These are phyloP conservation scores for Knoxia roxburghii DNA, from an alignment of 257 asterid species.

Conservation along the genomic window DNA sequence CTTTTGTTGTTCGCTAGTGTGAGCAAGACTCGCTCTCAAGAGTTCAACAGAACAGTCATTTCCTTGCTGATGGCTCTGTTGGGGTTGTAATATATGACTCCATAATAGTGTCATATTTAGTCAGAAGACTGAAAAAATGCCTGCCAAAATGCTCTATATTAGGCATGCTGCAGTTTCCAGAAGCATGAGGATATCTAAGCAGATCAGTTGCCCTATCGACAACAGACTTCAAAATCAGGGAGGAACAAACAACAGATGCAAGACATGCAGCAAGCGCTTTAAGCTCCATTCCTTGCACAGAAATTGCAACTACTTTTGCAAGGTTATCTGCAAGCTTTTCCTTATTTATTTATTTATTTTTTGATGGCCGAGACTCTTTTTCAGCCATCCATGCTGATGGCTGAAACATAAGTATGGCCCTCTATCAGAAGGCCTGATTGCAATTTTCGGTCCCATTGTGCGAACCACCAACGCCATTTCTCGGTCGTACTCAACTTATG, in stretches of 20 bases:
- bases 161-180: conserved; percentile 33
- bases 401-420: no score
- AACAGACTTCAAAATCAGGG: conserved; percentile 39
- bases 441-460: no score
- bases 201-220: conserved; percentile 42
- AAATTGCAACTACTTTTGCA: conserved; percentile 26
- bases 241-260: conserved; percentile 46
- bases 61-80: conserved; percentile 33
- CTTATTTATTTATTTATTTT: no score
- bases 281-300: conserved; percentile 37
- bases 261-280: conserved; percentile 44
- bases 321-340: no score
- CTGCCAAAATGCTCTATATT: conserved; percentile 44
- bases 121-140: conserved; percentile 41
- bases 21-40: conserved; percentile 47
- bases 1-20: conserved; percentile 40
- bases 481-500: no score
- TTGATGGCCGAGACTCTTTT: no score
- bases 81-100: conserved; percentile 19
- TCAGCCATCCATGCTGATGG: no score
- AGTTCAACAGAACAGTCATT: conserved; percentile 50
- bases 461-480: no score
- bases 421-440: no score
- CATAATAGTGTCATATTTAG: conserved; percentile 34
- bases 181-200: conserved; percentile 32